phyloP scores from a whole-genome alignment of 78 protist species.

The Cavenderia fasciculata region DNA sequence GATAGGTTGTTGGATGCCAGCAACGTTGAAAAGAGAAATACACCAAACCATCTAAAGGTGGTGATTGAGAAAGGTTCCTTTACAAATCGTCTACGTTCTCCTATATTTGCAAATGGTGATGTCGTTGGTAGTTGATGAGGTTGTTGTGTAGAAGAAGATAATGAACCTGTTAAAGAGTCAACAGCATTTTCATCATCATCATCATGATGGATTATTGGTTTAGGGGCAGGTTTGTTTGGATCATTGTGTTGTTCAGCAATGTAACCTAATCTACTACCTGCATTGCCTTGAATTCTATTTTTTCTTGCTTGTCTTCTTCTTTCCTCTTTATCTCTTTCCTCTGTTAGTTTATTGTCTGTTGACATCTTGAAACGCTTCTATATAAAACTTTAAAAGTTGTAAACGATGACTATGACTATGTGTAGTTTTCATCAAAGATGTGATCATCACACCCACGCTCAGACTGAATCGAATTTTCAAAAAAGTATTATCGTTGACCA shows the following conservation, averaged over 20 bases:
- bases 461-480: too few species aligned
- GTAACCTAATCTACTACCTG: conserved; percentile 37
- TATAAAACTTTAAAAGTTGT: too few species aligned
- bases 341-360: too few species aligned
- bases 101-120: background rate
- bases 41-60: conserved; percentile 28
- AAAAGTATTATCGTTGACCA: too few species aligned
- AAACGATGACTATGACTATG: too few species aligned
- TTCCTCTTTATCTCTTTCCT: conserved; percentile 16
- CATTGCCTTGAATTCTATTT: conserved; percentile 37
- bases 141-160: background rate
- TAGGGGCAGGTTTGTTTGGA: background rate
- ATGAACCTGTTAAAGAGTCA: background rate
- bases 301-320: conserved; percentile 72
- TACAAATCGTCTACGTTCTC: background rate
- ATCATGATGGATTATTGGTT: background rate
- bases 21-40: background rate
- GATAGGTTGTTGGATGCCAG: background rate
- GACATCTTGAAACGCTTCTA: too few species aligned
- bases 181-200: background rate
- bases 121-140: background rate
- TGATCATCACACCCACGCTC: too few species aligned
- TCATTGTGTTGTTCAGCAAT: conserved; percentile 22
- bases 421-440: too few species aligned
- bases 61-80: conserved; percentile 18